Conservation (phyloP, 1,284 basidiomycete species). For the Pholiota adiposa region DNA sequence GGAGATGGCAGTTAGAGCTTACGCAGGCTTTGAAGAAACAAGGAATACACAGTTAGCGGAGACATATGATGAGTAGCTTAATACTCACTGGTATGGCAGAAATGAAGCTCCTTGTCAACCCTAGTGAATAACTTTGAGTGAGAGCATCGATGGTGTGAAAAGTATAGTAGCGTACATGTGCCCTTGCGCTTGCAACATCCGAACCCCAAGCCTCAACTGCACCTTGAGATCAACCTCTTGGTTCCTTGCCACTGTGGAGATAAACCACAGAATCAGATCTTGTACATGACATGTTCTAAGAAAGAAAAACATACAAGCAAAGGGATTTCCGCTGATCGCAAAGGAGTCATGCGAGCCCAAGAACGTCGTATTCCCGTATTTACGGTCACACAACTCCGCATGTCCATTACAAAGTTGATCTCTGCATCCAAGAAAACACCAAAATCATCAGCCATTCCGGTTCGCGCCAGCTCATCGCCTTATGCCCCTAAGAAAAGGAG, state of each 20-base stretch:
- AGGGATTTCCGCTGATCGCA: slow-evolving; percentile 55
- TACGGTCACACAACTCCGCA: slow-evolving; percentile 59
- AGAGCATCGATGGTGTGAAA: background rate
- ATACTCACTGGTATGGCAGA: slow-evolving; percentile 66
- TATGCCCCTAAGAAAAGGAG: background rate
- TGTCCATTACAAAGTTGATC: slow-evolving; percentile 54
- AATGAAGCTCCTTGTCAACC: slow-evolving; percentile 50
- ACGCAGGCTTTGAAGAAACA: slow-evolving; percentile 23
- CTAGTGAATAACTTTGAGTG: slow-evolving; percentile 22
- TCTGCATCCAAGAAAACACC: slow-evolving; percentile 1
- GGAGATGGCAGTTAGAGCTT: background rate
- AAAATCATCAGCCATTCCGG: slow-evolving; percentile 3
- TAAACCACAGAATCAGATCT: background rate
- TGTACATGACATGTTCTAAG: background rate
- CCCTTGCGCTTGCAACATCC: slow-evolving; percentile 75
- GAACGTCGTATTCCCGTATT: slow-evolving; percentile 68
- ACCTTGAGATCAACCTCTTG: slow-evolving; percentile 59
- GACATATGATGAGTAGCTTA: background rate
- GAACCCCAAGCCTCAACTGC: slow-evolving; percentile 69
- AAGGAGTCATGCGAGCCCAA: slow-evolving; percentile 77
- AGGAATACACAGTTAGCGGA: background rate
- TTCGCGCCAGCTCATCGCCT: slow-evolving; percentile 8
- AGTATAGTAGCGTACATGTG: slow-evolving; percentile 44
- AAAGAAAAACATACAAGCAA: slow-evolving; percentile 44
- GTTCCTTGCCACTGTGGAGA: slow-evolving; percentile 51